These are phyloP conservation scores for Cyclotella distinguenda DNA, from an alignment of 108 stramenopile genomes.

Conservation along the genomic window DNA sequence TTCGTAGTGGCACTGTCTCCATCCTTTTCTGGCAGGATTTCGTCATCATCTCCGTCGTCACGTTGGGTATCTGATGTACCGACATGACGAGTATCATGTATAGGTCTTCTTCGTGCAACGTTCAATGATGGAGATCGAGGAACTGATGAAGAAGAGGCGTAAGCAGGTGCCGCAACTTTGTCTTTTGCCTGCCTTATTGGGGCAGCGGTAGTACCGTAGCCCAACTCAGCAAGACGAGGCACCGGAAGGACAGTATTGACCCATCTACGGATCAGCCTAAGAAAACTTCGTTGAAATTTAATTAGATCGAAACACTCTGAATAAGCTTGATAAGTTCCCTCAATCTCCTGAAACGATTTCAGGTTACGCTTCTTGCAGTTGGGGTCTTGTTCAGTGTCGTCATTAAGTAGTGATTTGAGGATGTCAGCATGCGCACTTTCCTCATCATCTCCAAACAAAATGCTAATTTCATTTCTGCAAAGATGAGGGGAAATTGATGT, in stretches of 20 bases:
- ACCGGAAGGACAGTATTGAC: slow-evolving; percentile 32
- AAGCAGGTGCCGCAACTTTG: too few relatives aligned
- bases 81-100: too few relatives aligned
- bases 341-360: slow-evolving; percentile 25
- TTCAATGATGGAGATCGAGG: too few relatives aligned
- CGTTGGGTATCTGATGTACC: too few relatives aligned
- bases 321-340: slow-evolving; percentile 7
- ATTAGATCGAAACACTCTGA: slow-evolving; percentile 22
- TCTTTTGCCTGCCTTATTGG: too few relatives aligned
- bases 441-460: slow-evolving; percentile 18
- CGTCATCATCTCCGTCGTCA: slow-evolving; percentile 25
- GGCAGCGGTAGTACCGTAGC: slow-evolving; percentile 28
- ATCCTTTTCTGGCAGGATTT: slow-evolving; percentile 19
- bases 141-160: too few relatives aligned
- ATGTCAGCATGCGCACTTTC: slow-evolving; percentile 19
- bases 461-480: slow-evolving; percentile 21
- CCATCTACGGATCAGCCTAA: slow-evolving; percentile 38
- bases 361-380: slow-evolving; percentile 11
- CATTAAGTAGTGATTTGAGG: slow-evolving; percentile 23
- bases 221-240: slow-evolving; percentile 25
- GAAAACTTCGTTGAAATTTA: slow-evolving; percentile 25
- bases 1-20: slow-evolving; percentile 2
- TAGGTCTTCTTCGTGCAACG: too few relatives aligned
- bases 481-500: not conserved
- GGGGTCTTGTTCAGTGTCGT: slow-evolving; percentile 5